Evolutionary conservation across 2,329 filamentous ascomycete genomes (phyloP).

Genomic region (Escovopsis sp.): DNA sequence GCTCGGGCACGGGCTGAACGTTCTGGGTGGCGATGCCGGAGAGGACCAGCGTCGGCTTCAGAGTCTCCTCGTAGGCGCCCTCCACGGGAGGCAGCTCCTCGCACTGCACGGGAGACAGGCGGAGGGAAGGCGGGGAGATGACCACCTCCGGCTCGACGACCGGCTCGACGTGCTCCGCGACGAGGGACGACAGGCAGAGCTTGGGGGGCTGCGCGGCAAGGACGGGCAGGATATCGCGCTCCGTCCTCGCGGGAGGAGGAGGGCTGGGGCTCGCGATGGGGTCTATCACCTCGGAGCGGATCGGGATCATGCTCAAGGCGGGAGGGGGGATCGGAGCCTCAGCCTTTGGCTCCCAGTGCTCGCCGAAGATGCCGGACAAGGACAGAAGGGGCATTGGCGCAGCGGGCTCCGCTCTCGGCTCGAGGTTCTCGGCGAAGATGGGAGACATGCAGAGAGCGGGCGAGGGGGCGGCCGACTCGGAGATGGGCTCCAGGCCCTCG

Average conservation of each 20-base stretch:
- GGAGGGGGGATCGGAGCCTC: conserved; percentile 8
- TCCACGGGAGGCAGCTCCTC: conserved; percentile 17
- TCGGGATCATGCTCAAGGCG: conserved; percentile 16
- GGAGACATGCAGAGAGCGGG: conserved; percentile 13
- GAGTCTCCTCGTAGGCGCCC: conserved; percentile 11
- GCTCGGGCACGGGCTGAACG: conserved; percentile 21
- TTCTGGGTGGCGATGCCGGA: conserved; percentile 18
- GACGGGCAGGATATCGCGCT: conserved; percentile 10
- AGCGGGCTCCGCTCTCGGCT: conserved; percentile 15
- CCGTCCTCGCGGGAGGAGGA: not conserved
- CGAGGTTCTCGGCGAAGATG: conserved; percentile 12
- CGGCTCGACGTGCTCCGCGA: conserved; percentile 17
- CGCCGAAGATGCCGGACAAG: conserved; percentile 16
- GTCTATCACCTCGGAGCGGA: conserved; percentile 17
- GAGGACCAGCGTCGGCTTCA: conserved; percentile 15
- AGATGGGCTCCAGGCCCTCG: conserved; percentile 21
- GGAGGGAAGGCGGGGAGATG: conserved; percentile 7
- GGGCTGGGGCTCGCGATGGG: conserved; percentile 10
- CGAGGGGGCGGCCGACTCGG: conserved; percentile 7
- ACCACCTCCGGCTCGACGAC: conserved; percentile 15
- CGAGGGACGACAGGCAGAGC: conserved; percentile 15
- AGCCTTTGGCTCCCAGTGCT: conserved; percentile 20
- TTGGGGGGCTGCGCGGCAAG: conserved; percentile 5
- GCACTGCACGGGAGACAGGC: conserved; percentile 12
- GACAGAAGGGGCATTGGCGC: conserved; percentile 14